These are phyloP conservation scores for Murraya koenigii DNA, from an alignment of 345 rosid species.

Conservation along the genomic window DNA sequence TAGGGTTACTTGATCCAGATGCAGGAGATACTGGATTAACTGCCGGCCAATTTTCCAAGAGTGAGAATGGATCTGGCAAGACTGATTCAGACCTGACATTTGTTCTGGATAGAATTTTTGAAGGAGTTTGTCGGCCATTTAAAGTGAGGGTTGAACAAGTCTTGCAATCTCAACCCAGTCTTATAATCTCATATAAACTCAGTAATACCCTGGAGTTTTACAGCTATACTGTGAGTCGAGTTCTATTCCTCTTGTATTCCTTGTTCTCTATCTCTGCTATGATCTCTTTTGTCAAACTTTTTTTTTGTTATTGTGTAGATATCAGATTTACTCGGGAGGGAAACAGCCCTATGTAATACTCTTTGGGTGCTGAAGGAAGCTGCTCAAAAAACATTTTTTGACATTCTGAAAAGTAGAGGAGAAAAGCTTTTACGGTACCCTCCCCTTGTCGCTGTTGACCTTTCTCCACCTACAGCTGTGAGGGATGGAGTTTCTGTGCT, in stretches of 20 bases:
- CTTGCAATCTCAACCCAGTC: constrained; percentile 94
- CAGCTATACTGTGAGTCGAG: constrained; percentile 79
- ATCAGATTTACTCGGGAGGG: constrained; percentile 85
- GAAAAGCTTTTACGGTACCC: constrained; percentile 95
- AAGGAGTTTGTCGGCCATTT: constrained; percentile 99
- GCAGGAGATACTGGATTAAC: constrained; percentile 55
- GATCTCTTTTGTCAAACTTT: constrained; percentile 10
- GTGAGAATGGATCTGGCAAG: constrained; percentile 63
- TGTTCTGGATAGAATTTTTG: constrained; percentile 96
- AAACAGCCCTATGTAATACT: constrained; percentile 82
- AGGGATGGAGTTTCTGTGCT: constrained; percentile 88
- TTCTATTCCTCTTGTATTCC: constrained; percentile 11
- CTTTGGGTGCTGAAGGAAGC: constrained; percentile 88
- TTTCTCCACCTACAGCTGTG: constrained; percentile 93
- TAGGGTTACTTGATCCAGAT: constrained; percentile 79
- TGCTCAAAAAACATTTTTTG: constrained; percentile 89
- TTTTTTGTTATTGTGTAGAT: constrained; percentile 40
- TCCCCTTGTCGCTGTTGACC: constrained; percentile 92
- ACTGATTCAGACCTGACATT: constrained; percentile 73
- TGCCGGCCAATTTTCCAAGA: constrained; percentile 43
- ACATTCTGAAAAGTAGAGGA: constrained; percentile 82
- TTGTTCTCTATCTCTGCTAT: constrained; percentile 2
- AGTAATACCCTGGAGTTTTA: constrained; percentile 90
- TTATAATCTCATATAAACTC: constrained; percentile 83
- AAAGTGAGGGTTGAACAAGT: constrained; percentile 99